These are phyloP conservation scores for Fusarium poae DNA, from an alignment of 2,329 filamentous ascomycete species.

Conservation along the genomic window DNA sequence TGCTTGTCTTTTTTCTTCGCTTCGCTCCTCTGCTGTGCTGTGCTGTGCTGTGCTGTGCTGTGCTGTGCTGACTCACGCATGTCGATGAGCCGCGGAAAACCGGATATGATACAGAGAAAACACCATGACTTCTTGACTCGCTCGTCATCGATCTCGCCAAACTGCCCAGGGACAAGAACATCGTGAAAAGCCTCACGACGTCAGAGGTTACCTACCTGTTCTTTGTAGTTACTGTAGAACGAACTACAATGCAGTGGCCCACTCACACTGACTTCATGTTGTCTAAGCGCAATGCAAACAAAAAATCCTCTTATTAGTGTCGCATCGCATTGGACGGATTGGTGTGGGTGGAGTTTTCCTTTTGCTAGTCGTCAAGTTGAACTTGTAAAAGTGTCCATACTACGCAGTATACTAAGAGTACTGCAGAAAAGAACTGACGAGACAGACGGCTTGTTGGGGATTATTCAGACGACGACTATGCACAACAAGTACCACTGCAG, in stretches of 20 bases:
- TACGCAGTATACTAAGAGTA: too few species aligned
- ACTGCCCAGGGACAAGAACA: constrained; percentile 12
- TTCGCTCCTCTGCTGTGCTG: neutral
- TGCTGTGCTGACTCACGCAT: neutral
- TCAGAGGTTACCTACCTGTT: constrained; percentile 28
- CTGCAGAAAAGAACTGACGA: neutral
- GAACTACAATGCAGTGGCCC: constrained; percentile 2
- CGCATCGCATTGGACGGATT: constrained; percentile 14
- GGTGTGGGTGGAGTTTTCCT: constrained; percentile 36
- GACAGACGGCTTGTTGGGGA: neutral
- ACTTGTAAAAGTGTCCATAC: neutral
- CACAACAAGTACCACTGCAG: neutral
- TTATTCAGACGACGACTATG: constrained; percentile 11
- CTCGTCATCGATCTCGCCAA: constrained; percentile 32
- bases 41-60: neutral
- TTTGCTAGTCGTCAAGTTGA: neutral
- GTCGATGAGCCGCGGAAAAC: neutral
- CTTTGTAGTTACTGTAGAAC: neutral
- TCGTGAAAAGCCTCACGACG: constrained; percentile 44
- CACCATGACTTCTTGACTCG: neutral
- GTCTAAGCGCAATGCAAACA: constrained; percentile 6
- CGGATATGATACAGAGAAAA: constrained; percentile 6
- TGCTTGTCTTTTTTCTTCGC: neutral
- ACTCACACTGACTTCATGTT: constrained; percentile 26
- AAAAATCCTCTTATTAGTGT: constrained; percentile 26